phyloP scores from a whole-genome alignment of 306 rosid genomes.

The Prunus padus region DNA sequence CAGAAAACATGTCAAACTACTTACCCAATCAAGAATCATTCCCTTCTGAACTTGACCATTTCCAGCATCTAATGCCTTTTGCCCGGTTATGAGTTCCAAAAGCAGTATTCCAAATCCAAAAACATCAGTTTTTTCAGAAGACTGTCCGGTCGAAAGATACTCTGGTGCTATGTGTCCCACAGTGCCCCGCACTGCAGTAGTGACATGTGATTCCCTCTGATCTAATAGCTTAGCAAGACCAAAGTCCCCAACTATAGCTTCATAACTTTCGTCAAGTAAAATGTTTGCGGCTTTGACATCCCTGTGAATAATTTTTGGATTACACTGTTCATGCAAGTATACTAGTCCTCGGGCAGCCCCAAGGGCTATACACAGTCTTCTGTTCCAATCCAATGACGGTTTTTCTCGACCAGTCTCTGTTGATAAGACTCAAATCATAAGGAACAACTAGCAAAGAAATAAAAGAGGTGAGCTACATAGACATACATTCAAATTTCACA shows the following conservation, averaged over 20 bases:
- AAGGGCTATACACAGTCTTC: constrained; percentile 64
- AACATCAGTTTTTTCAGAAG: constrained; percentile 92
- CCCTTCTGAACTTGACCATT: constrained; percentile 90
- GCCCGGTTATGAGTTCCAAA: constrained; percentile 90
- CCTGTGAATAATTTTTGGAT: constrained; percentile 90
- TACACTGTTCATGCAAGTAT: constrained; percentile 91
- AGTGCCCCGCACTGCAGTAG: constrained; percentile 95
- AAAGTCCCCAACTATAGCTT: constrained; percentile 97
- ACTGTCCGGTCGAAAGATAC: constrained; percentile 93
- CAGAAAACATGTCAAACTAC: constrained; percentile 14
- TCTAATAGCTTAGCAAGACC: constrained; percentile 96
- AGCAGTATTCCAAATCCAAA: constrained; percentile 93
- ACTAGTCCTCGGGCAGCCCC: constrained; percentile 94
- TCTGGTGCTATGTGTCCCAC: constrained; percentile 96
- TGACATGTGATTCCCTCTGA: constrained; percentile 92
- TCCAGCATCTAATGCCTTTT: constrained; percentile 84
- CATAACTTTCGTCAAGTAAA: constrained; percentile 83
- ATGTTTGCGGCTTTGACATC: constrained; percentile 99
- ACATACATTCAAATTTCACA: neutral
- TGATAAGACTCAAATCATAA: neutral
- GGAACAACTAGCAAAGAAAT: constrained; percentile 10
- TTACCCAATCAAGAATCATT: constrained; percentile 95
- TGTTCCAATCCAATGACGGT: constrained; percentile 88
- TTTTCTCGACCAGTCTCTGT: constrained; percentile 68
- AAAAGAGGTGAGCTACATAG: constrained; percentile 2